Evolutionary conservation across 192 early-diverging fungal species (phyloP).

Genomic region (Coemansia sp.): DNA sequence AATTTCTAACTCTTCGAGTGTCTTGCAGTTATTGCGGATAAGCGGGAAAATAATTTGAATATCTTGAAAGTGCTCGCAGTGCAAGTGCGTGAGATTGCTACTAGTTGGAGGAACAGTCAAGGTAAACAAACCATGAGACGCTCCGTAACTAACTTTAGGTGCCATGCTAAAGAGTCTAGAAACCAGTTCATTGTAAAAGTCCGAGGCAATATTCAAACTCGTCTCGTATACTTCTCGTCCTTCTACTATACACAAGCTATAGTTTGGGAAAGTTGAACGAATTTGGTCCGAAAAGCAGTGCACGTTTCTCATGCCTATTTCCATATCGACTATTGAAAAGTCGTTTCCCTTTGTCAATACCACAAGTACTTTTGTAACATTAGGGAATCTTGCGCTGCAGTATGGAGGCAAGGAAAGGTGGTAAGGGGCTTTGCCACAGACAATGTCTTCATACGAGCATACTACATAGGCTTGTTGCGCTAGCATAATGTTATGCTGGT

Average conservation of each 20-base stretch:
- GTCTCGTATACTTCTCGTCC: background rate
- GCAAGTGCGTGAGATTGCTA: background rate
- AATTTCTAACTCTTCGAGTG: background rate
- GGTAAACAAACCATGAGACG: background rate
- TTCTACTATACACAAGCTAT: background rate
- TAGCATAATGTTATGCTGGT: background rate
- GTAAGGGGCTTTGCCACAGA: background rate
- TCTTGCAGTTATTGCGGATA: background rate
- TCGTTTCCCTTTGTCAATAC: background rate
- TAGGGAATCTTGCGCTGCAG: background rate
- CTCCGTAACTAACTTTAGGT: background rate
- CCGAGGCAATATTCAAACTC: background rate
- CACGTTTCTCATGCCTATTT: constrained; percentile 4
- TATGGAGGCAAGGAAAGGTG: background rate
- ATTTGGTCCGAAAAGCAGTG: background rate
- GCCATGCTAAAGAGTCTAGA: background rate
- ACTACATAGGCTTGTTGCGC: background rate
- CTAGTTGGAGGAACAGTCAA: background rate
- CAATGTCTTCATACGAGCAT: constrained; percentile 1
- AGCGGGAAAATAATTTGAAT: background rate
- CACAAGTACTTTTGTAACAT: background rate
- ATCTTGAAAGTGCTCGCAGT: background rate
- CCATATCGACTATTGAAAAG: background rate
- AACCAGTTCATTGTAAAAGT: constrained; percentile 6
- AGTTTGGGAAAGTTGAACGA: constrained; percentile 3